Conservation (phyloP, 208 protist species). For the Crithidia fasciculata region DNA sequence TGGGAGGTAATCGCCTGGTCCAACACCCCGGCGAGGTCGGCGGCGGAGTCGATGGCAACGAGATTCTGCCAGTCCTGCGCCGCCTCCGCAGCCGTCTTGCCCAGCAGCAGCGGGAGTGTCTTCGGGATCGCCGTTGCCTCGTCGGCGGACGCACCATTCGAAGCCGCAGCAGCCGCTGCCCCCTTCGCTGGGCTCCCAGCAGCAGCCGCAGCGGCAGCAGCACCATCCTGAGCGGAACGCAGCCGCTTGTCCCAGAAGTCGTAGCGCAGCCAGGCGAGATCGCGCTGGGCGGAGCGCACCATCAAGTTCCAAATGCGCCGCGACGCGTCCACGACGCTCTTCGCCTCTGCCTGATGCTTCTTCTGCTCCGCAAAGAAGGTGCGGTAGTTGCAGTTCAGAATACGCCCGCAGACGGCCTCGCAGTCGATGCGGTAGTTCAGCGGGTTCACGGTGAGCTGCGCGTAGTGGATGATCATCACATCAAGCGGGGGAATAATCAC, state of each 20-base stretch:
- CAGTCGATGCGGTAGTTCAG: constrained; percentile 83
- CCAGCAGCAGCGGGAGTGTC: constrained; percentile 32
- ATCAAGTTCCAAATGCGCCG: constrained; percentile 89
- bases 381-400: constrained; percentile 89
- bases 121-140: constrained; percentile 26
- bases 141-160: not conserved
- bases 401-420: constrained; percentile 81
- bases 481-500: constrained; percentile 89
- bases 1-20: constrained; percentile 82
- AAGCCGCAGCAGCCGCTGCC: not conserved
- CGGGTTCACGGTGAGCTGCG: constrained; percentile 76
- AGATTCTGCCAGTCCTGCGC: constrained; percentile 30
- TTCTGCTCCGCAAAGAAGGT: constrained; percentile 76
- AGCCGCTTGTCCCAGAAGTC: constrained; percentile 83
- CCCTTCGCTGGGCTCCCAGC: not conserved
- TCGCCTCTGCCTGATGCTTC: constrained; percentile 48
- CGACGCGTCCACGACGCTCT: constrained; percentile 65
- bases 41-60: constrained; percentile 50
- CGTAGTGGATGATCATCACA: constrained; percentile 88
- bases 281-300: constrained; percentile 76
- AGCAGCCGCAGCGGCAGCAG: not conserved
- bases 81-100: constrained; percentile 14
- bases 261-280: constrained; percentile 85
- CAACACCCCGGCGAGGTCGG: constrained; percentile 70
- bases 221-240: constrained; percentile 9